Evolutionary conservation across 192 early-diverging fungal species (phyloP).

Genomic region (Backusella sp.): DNA sequence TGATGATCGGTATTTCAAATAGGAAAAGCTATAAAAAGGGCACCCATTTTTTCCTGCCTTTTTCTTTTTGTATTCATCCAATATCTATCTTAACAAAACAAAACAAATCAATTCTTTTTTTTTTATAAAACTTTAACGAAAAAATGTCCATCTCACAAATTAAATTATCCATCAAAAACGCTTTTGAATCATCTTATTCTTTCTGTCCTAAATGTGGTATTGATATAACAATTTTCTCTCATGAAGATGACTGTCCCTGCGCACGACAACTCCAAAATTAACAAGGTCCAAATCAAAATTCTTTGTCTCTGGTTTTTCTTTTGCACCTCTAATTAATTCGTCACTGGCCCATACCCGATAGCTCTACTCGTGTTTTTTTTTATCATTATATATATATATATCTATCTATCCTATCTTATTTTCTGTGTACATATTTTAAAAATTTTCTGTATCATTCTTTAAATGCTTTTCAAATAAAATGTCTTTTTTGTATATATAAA

Average conservation of each 20-base stretch:
- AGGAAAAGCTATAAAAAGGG: neutral
- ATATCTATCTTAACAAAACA: neutral
- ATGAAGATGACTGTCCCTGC: slow-evolving; percentile 17
- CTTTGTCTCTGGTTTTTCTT: neutral
- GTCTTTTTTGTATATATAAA: too few relatives aligned
- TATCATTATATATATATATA: too few relatives aligned
- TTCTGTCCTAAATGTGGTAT: slow-evolving; percentile 22
- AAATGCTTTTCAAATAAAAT: too few relatives aligned
- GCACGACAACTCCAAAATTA: neutral
- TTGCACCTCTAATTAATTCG: neutral
- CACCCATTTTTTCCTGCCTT: neutral
- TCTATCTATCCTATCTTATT: too few relatives aligned
- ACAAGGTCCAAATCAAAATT: neutral
- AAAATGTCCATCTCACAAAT: neutral
- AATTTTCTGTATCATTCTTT: too few relatives aligned
- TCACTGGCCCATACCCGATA: neutral
- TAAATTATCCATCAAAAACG: neutral
- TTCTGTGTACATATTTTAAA: too few relatives aligned
- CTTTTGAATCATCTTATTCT: neutral
- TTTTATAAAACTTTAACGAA: neutral
- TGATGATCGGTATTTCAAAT: neutral
- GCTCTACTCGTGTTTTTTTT: too few relatives aligned
- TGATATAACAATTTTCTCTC: slow-evolving; percentile 13
- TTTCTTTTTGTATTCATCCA: neutral
- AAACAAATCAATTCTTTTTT: neutral